A percentile compares a stretch with the other conserved stretches of the same genome.
phyloP scores from a whole-genome alignment of 2,329 filamentous ascomycete genomes.

The Diaporthe capsici region DNA sequence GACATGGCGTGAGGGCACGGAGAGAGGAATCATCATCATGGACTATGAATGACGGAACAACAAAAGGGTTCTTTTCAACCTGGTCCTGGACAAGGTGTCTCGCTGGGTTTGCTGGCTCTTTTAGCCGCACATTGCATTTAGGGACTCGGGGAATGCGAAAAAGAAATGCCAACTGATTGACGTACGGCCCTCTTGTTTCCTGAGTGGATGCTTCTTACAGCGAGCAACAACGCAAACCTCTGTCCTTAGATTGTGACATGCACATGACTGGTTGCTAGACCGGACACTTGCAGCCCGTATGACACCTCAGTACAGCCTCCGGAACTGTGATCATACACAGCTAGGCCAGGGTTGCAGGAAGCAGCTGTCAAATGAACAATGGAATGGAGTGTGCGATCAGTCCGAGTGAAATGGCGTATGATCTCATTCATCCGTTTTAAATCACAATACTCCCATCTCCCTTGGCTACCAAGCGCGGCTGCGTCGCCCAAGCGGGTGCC shows the following conservation, averaged over 20 bases:
- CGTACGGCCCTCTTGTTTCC: not conserved
- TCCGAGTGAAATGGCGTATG: not conserved
- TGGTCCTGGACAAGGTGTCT: slow-evolving; percentile 42
- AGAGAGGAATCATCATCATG: slow-evolving; percentile 37
- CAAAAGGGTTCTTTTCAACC: slow-evolving; percentile 29
- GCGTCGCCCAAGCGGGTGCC: not conserved
- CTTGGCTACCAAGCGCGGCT: too few relatives aligned
- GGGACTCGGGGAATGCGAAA: slow-evolving; percentile 40
- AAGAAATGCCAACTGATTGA: slow-evolving; percentile 41
- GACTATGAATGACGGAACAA: slow-evolving; percentile 40
- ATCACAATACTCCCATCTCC: not conserved
- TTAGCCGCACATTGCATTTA: slow-evolving; percentile 41
- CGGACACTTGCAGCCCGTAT: not conserved
- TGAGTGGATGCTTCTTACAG: too few relatives aligned
- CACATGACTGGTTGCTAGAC: not conserved
- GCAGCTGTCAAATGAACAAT: not conserved
- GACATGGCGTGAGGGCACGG: slow-evolving; percentile 32
- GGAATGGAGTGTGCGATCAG: not conserved
- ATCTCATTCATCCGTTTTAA: not conserved
- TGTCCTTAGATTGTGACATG: not conserved
- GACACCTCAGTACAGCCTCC: rapidly evolving
- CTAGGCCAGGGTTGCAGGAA: not conserved
- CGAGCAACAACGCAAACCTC: not conserved
- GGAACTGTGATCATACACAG: not conserved
- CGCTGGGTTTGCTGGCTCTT: slow-evolving; percentile 38